Evolutionary conservation across 345 rosid species (phyloP).

Genomic region (Eucalyptus pauciflora): DNA sequence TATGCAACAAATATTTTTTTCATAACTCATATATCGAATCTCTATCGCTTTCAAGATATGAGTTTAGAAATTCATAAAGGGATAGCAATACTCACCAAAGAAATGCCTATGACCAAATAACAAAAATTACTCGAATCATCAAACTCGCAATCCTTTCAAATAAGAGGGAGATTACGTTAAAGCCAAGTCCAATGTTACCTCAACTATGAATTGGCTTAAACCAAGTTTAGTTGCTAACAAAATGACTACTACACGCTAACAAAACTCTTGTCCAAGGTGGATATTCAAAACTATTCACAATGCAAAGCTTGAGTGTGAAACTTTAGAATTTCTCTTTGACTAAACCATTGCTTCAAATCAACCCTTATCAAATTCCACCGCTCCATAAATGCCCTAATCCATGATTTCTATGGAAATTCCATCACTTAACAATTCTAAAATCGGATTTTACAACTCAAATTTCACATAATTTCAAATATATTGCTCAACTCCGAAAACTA

Average conservation of each 20-base stretch:
- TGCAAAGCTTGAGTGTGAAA: accelerated
- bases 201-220: neutral
- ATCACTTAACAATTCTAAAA: neutral
- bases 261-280: neutral
- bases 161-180: neutral
- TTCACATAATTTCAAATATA: too few species aligned
- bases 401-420: neutral
- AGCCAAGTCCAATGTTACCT: neutral
- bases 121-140: accelerated
- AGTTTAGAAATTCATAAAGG: neutral
- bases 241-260: neutral
- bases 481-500: neutral
- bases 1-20: neutral
- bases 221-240: too few species aligned
- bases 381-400: neutral
- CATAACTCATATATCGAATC: neutral
- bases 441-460: neutral
- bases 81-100: neutral
- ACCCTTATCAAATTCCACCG: neutral
- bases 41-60: neutral
- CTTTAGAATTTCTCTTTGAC: neutral
- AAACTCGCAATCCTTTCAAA: neutral
- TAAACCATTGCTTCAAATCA: neutral
- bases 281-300: too few species aligned
- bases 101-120: neutral